Conservation (phyloP, 2,329 filamentous ascomycete species). For the Aureobasidium namibiae region DNA sequence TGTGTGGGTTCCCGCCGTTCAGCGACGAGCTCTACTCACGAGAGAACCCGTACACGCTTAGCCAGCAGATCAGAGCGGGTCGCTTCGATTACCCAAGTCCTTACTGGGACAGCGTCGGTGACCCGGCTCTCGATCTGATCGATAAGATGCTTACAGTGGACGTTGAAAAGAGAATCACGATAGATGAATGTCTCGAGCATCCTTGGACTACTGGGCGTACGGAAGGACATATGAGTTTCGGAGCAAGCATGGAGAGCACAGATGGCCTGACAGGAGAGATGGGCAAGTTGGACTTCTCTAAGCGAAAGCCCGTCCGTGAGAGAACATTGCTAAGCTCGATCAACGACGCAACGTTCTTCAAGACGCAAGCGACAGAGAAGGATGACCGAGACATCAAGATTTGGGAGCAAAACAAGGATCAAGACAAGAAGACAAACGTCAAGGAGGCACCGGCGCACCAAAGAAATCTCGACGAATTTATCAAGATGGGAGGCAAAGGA, state of each 20-base stretch:
- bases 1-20: constrained; percentile 95
- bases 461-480: constrained; percentile 66
- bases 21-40: constrained; percentile 77
- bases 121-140: constrained; percentile 84
- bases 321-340: constrained; percentile 76
- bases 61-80: constrained; percentile 82
- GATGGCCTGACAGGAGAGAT: constrained; percentile 87
- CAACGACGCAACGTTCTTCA: constrained; percentile 61
- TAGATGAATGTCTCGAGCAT: constrained; percentile 85
- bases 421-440: constrained; percentile 16
- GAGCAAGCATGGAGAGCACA: constrained; percentile 63
- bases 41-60: constrained; percentile 78
- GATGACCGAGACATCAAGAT: constrained; percentile 60
- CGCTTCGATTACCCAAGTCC: constrained; percentile 92
- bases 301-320: constrained; percentile 70
- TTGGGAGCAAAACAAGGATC: constrained; percentile 60
- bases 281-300: constrained; percentile 71
- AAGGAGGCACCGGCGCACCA: constrained; percentile 33
- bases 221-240: constrained; percentile 17
- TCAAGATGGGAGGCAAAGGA: constrained; percentile 75
- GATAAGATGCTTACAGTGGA: constrained; percentile 91
- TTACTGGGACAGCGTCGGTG: constrained; percentile 86
- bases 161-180: constrained; percentile 70
- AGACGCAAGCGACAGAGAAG: constrained; percentile 45
- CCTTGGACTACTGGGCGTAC: constrained; percentile 63